phyloP scores from a whole-genome alignment of 345 rosid genomes.

The Schrenkiella parvula region DNA sequence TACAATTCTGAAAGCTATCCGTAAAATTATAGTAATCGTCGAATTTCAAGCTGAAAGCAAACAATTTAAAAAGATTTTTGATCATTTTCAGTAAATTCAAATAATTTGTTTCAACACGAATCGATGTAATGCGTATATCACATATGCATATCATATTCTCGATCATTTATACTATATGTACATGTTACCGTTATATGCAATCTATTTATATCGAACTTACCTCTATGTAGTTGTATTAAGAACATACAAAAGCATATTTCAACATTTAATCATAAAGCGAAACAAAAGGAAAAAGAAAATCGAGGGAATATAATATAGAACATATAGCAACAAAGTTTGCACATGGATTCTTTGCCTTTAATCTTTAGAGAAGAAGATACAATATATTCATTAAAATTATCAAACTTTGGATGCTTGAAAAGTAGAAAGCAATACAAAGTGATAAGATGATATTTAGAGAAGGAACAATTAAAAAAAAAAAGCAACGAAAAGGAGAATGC shows the following conservation, averaged over 20 bases:
- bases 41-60: too few relatives aligned
- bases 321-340: constrained; percentile 28
- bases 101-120: too few relatives aligned
- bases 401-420: constrained; percentile 31
- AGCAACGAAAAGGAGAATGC: constrained; percentile 7
- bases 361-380: constrained; percentile 27
- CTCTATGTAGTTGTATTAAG: not conserved
- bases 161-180: not conserved
- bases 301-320: constrained; percentile 24
- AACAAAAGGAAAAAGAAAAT: constrained; percentile 3
- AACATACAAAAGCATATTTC: not conserved
- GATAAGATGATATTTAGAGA: constrained; percentile 13
- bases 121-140: too few relatives aligned
- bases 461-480: not conserved
- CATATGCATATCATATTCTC: too few relatives aligned
- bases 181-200: not conserved
- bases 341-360: constrained; percentile 24
- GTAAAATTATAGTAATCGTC: too few relatives aligned
- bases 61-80: too few relatives aligned
- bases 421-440: constrained; percentile 23
- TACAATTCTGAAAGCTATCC: too few relatives aligned
- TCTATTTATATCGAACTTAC: not conserved
- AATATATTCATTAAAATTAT: constrained; percentile 25
- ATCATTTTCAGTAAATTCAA: too few relatives aligned
- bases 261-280: constrained; percentile 14